Evolutionary conservation across 495 filamentous ascomycete genomes (phyloP).

Genomic region (Aspergillus sclerotioniger): DNA sequence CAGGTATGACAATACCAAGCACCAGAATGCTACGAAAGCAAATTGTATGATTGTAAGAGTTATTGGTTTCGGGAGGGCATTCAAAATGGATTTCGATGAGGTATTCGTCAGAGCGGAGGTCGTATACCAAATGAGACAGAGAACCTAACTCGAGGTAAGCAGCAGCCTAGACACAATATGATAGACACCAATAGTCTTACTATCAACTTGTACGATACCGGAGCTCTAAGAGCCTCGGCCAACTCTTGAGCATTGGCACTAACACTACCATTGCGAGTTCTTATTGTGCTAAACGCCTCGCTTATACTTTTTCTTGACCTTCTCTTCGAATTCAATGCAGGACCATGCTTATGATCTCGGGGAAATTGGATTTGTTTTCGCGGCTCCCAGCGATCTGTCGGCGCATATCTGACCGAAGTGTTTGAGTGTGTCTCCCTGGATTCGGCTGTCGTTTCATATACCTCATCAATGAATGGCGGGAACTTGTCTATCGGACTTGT

Average conservation of each 20-base stretch:
- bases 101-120: conserved; percentile 95
- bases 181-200: conserved; percentile 51
- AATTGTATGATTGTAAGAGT: conserved; percentile 96
- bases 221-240: conserved; percentile 84
- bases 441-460: conserved; percentile 28
- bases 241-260: conserved; percentile 92
- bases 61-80: conserved; percentile 84
- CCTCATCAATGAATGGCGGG: conserved; percentile 40
- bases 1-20: conserved; percentile 71
- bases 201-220: conserved; percentile 80
- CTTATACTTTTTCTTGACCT: conserved; percentile 77
- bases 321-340: conserved; percentile 56
- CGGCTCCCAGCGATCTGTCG: conserved; percentile 38
- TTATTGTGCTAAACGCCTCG: conserved; percentile 78
- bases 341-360: conserved; percentile 38
- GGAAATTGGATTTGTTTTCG: conserved; percentile 31
- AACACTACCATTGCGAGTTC: conserved; percentile 74
- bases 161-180: not conserved
- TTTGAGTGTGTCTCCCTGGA: conserved; percentile 22
- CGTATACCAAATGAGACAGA: conserved; percentile 89
- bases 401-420: conserved; percentile 33
- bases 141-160: conserved; percentile 50
- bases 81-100: conserved; percentile 95
- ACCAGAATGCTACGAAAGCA: conserved; percentile 87
- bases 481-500: conserved; percentile 45